Percentiles rank a stretch among this genome's conserved stretches.
Evolutionary conservation across 1,139 yeast species (phyloP).

Genomic region (Hansenula sp.): DNA sequence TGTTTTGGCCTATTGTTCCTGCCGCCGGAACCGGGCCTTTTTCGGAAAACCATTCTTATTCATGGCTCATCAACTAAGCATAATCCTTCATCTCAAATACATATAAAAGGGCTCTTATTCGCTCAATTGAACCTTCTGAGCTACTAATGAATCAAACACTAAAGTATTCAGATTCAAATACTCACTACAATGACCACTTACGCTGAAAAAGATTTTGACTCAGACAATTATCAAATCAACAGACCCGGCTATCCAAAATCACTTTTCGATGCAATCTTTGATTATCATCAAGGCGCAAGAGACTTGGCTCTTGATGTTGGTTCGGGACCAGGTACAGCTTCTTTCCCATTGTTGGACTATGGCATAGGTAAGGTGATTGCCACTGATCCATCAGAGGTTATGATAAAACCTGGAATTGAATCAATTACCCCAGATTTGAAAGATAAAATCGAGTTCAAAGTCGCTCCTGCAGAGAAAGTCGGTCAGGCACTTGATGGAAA

Average conservation of each 20-base stretch:
- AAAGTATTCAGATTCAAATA: not conserved
- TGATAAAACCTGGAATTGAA: conserved; percentile 49
- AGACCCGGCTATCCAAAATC: conserved; percentile 64
- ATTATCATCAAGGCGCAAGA: conserved; percentile 33
- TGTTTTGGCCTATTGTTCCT: too few relatives aligned
- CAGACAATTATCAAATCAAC: conserved; percentile 53
- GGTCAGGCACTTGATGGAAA: conserved; percentile 21
- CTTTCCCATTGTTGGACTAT: conserved; percentile 44
- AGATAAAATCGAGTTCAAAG: conserved; percentile 20
- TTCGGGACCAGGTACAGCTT: conserved; percentile 82
- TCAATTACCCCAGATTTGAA: conserved; percentile 7
- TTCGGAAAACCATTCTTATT: too few relatives aligned
- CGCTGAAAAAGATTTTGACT: conserved; percentile 53
- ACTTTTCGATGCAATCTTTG: conserved; percentile 43
- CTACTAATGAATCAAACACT: too few relatives aligned
- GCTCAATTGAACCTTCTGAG: too few relatives aligned
- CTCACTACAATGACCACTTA: conserved; percentile 57
- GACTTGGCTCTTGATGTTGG: conserved; percentile 64
- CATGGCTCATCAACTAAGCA: too few relatives aligned
- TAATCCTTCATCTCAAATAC: too few relatives aligned
- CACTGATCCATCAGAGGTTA: conserved; percentile 60
- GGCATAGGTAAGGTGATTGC: conserved; percentile 53
- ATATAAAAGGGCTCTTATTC: too few relatives aligned
- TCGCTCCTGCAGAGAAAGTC: conserved; percentile 26
- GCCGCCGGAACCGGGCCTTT: too few relatives aligned